phyloP scores from a whole-genome alignment of 2,329 filamentous ascomycete genomes.

The Venturia pyrina region DNA sequence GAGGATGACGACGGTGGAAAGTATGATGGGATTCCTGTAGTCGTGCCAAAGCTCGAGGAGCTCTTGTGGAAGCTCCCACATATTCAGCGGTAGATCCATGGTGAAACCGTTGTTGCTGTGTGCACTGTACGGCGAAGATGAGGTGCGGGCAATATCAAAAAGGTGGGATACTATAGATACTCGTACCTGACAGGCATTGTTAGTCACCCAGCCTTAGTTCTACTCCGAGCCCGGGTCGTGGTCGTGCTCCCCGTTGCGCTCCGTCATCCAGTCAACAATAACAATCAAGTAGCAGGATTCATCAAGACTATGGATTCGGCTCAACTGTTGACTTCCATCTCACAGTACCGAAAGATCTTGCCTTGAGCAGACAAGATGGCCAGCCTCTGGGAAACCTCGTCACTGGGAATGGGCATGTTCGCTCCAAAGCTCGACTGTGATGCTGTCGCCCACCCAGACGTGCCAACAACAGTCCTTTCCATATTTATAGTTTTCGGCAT shows the following conservation, averaged over 20 bases:
- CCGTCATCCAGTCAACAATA: background rate
- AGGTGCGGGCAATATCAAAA: background rate
- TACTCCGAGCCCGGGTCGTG: too few species aligned
- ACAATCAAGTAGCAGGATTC: background rate
- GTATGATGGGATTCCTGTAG: conserved; percentile 10
- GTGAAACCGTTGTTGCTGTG: background rate
- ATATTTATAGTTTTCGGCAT: conserved; percentile 79
- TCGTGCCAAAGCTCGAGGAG: conserved; percentile 13
- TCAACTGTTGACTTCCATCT: background rate
- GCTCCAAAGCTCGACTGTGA: conserved; percentile 24
- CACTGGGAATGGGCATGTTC: background rate
- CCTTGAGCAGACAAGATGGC: background rate
- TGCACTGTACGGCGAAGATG: background rate
- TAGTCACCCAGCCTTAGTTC: background rate
- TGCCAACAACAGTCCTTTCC: conserved; percentile 43
- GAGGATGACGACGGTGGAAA: conserved; percentile 10
- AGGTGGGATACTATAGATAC: background rate
- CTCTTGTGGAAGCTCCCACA: conserved; percentile 6
- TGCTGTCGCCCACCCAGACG: conserved; percentile 36
- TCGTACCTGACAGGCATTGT: background rate
- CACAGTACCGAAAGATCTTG: background rate
- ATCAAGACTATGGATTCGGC: background rate
- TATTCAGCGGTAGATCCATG: background rate
- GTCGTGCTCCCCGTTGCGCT: background rate
- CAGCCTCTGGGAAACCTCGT: background rate